Evolutionary conservation across 108 stramenopile genomes (phyloP).

Genomic region (Thalassiosira profunda): DNA sequence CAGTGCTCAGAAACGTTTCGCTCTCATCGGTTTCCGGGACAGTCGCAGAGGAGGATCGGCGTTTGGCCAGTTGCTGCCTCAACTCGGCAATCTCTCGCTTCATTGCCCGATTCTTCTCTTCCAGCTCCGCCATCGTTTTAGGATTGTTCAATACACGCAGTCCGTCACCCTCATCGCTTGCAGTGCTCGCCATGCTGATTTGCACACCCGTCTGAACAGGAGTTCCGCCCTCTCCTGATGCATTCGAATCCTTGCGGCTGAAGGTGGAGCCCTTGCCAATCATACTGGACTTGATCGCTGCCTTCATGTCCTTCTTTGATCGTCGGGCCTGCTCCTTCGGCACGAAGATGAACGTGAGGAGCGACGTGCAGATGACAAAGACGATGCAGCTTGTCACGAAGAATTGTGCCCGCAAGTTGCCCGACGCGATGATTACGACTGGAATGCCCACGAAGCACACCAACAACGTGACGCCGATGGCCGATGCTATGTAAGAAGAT

Average conservation of each 20-base stretch:
- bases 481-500: slow-evolving; percentile 21
- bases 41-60: too few species aligned
- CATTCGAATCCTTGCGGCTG: background rate
- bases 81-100: too few species aligned
- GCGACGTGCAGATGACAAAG: slow-evolving; percentile 3
- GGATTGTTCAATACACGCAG: background rate
- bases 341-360: slow-evolving; percentile 6
- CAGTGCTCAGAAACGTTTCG: too few species aligned
- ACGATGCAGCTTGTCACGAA: background rate
- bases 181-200: too few species aligned
- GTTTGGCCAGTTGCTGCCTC: too few species aligned
- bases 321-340: background rate
- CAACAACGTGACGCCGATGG: slow-evolving; percentile 16
- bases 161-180: background rate
- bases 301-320: too few species aligned
- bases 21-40: too few species aligned
- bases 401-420: slow-evolving; percentile 5
- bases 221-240: background rate
- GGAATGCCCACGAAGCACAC: slow-evolving; percentile 25
- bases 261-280: background rate
- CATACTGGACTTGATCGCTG: background rate
- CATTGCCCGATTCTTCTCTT: background rate
- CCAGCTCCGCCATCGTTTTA: background rate
- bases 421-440: slow-evolving; percentile 14
- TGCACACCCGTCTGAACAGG: too few species aligned